phyloP scores from a whole-genome alignment of 108 stramenopile genomes.

The Conticribra guillardii region DNA sequence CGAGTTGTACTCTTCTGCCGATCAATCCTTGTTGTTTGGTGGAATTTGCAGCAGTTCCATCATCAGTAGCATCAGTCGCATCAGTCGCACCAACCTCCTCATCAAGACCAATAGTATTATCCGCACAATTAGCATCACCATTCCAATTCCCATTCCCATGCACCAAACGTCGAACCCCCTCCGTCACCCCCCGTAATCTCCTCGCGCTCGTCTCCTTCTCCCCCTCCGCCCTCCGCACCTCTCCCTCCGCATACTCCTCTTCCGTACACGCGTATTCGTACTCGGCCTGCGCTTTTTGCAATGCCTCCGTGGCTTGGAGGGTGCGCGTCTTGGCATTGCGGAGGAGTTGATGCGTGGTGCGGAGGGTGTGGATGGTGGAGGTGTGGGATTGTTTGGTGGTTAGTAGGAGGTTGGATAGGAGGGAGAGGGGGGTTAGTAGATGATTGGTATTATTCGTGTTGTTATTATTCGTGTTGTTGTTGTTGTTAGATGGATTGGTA shows the following conservation, averaged over 20 bases:
- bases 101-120: too few relatives aligned
- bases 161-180: background rate
- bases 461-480: slow-evolving; percentile 2
- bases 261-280: slow-evolving; percentile 35
- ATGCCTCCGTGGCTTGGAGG: slow-evolving; percentile 15
- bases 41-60: background rate
- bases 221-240: background rate
- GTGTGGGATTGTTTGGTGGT: slow-evolving; percentile 1
- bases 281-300: slow-evolving; percentile 29
- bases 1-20: slow-evolving; percentile 14
- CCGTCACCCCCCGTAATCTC: background rate
- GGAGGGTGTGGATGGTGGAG: slow-evolving; percentile 2
- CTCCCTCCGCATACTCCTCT: slow-evolving; percentile 11
- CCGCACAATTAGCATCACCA: too few relatives aligned
- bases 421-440: slow-evolving; percentile 11
- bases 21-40: slow-evolving; percentile 9
- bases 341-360: slow-evolving; percentile 20
- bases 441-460: background rate
- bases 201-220: background rate
- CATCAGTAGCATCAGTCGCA: background rate
- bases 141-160: background rate
- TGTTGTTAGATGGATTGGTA: background rate
- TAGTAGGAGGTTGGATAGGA: slow-evolving; percentile 15
- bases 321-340: slow-evolving; percentile 19
- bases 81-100: background rate